Evolutionary conservation across 2,329 filamentous ascomycete genomes (phyloP), one percentile per base, ranked within the genome.

Genomic region (Alternaria sp.): DNA sequence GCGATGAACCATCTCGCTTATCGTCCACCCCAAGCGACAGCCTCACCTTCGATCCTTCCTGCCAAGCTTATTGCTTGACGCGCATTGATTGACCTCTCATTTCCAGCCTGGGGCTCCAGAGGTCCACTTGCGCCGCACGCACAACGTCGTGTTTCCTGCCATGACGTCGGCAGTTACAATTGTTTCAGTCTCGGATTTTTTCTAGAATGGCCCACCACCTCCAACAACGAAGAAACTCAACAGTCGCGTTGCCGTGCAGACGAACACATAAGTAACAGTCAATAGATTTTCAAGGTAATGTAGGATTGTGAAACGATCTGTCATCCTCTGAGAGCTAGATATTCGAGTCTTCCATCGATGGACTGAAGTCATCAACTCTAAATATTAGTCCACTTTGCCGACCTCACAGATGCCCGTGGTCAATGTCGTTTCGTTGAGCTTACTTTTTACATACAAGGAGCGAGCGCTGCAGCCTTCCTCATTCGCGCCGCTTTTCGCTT

Each of bases 41-140:
- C 65, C 62, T 66, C 61, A 59, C 60, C 60, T 58, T 58, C 28
- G 19, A 19, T 50, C 57, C 28, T 10, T 36, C 10, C 9, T 13
- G 62, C 67, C 67, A 66, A 69, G 66, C 10, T 36, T 28, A 25
- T 64, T 65, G 23, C 59, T 58, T 40, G 58, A 62, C 47, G 43
- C 59, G 59, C 57, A 61, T 59, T 59, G 44, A 63, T 64, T 68
- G 23, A 21, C 28, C 51, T 58, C 63, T 67, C 64, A 65, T 64
- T 60, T 61, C 64, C 58, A 46, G 25, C 55, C 25, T 47, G 45
- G 32, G 25, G 45, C 40, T 19, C 23, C 43, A n/a, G 47, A 23
- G 21, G 40, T 54, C 43, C 36, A 36, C 26, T 19, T 49, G 30
- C 47, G 40, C 55, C 21, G 51, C 30, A 32, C 55, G 32, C 28